These are phyloP conservation scores for Capsella rubella DNA, from an alignment of 441 rosid genomes.

Conservation along the genomic window DNA sequence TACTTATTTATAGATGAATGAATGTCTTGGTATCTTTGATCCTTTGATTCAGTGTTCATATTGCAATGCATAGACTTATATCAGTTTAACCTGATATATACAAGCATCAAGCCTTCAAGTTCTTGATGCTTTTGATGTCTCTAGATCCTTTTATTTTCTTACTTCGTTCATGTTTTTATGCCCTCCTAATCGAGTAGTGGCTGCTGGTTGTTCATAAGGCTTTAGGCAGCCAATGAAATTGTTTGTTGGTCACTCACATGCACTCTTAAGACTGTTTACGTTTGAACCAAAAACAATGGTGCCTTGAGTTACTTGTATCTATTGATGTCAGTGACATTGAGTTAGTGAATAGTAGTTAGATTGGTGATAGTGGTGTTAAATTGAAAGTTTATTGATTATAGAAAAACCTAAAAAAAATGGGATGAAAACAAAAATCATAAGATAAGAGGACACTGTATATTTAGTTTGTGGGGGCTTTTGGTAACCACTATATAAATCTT, in stretches of 20 bases:
- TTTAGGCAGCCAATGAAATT: constrained; percentile 31
- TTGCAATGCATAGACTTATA: constrained; percentile 31
- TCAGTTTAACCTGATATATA: constrained; percentile 25
- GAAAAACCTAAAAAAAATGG: background rate
- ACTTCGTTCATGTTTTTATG: constrained; percentile 19
- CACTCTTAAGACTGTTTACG: constrained; percentile 7
- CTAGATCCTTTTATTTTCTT: background rate
- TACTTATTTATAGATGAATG: background rate
- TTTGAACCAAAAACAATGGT: constrained; percentile 23
- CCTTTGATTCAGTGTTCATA: constrained; percentile 28
- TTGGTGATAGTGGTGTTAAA: constrained; percentile 15
- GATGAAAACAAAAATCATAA: background rate
- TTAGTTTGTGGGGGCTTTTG: constrained; percentile 14
- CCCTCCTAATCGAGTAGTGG: background rate
- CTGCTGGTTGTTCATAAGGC: constrained; percentile 25
- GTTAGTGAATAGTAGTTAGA: constrained; percentile 5
- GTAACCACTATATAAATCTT: constrained; percentile 25
- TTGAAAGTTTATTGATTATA: background rate
- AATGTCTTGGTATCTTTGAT: constrained; percentile 24
- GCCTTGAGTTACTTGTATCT: constrained; percentile 2
- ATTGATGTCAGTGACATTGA: constrained; percentile 8
- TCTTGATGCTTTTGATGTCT: constrained; percentile 26
- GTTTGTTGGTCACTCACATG: constrained; percentile 13
- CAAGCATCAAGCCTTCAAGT: constrained; percentile 15
- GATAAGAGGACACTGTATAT: constrained; percentile 13